These are phyloP conservation scores for Caryocar brasiliense DNA, from an alignment of 441 rosid species.

Conservation along the genomic window DNA sequence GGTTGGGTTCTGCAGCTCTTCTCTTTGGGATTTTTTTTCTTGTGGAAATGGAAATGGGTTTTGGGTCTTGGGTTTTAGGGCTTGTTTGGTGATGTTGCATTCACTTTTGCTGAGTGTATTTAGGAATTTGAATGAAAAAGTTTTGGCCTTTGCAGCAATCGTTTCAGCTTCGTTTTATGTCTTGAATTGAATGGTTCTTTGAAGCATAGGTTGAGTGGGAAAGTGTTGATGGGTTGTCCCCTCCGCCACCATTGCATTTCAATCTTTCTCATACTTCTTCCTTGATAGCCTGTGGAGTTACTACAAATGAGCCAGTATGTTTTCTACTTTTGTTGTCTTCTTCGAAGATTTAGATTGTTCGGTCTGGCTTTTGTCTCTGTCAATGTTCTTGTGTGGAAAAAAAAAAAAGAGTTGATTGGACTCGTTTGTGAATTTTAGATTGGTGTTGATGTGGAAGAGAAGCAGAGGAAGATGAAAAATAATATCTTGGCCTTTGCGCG, in stretches of 20 bases:
- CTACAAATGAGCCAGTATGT: constrained; percentile 44
- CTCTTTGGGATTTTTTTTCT: not conserved
- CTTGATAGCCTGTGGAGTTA: constrained; percentile 78
- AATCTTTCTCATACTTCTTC: constrained; percentile 82
- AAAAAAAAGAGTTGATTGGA: too few relatives aligned
- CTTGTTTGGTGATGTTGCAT: too few relatives aligned
- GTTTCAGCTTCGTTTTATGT: not conserved
- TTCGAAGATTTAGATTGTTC: not conserved
- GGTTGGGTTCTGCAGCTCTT: constrained; percentile 32
- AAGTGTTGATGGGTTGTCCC: constrained; percentile 16
- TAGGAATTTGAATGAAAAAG: too few relatives aligned
- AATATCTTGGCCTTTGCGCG: constrained; percentile 47
- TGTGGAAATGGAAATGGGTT: not conserved
- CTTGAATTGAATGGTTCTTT: constrained; percentile 2
- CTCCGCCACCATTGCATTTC: constrained; percentile 47
- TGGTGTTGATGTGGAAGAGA: constrained; percentile 85
- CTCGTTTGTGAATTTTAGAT: too few relatives aligned
- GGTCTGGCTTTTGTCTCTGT: too few relatives aligned
- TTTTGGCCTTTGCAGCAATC: too few relatives aligned
- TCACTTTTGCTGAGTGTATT: too few relatives aligned
- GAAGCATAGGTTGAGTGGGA: constrained; percentile 61
- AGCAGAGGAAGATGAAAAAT: constrained; percentile 45
- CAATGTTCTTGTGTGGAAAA: not conserved
- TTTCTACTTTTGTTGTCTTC: not conserved
- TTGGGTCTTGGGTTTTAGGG: too few relatives aligned